These are phyloP conservation scores for Oryza glumipatula DNA, from an alignment of 176 grass and related monocot species.

Conservation along the genomic window DNA sequence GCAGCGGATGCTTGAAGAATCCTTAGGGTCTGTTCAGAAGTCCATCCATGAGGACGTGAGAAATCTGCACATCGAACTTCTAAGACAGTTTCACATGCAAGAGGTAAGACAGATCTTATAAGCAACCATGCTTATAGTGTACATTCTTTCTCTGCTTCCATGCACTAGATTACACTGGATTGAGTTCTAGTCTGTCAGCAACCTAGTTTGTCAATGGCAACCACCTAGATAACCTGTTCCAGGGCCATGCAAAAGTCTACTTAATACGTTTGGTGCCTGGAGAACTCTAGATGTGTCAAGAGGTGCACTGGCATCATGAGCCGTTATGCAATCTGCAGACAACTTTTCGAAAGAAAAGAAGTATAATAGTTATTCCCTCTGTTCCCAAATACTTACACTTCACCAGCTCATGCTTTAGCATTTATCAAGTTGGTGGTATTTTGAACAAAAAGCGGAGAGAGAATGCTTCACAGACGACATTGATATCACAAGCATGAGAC, in stretches of 20 bases:
- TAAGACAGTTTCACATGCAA: conserved; percentile 96
- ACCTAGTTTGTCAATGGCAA: conserved; percentile 11
- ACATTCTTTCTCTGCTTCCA: neutral
- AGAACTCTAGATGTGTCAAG: neutral
- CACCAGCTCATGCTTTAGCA: neutral
- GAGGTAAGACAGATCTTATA: conserved; percentile 57
- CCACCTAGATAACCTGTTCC: neutral
- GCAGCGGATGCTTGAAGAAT: conserved; percentile 92
- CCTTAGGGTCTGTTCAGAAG: conserved; percentile 84
- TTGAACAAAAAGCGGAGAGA: neutral
- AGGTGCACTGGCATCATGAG: neutral
- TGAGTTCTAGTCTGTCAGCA: neutral
- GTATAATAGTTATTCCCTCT: neutral
- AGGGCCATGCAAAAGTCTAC: neutral
- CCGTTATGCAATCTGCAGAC: neutral
- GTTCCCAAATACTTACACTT: neutral
- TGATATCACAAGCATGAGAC: neutral
- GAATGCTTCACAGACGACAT: neutral
- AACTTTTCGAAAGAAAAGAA: neutral
- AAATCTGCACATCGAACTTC: conserved; percentile 94
- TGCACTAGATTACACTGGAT: neutral
- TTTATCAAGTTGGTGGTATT: neutral
- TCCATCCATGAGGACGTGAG: conserved; percentile 89
- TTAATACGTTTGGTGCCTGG: neutral
- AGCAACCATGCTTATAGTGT: no score